phyloP scores from a whole-genome alignment of 2,329 filamentous ascomycete species.

The Neophaeococcomyces mojaviensis region DNA sequence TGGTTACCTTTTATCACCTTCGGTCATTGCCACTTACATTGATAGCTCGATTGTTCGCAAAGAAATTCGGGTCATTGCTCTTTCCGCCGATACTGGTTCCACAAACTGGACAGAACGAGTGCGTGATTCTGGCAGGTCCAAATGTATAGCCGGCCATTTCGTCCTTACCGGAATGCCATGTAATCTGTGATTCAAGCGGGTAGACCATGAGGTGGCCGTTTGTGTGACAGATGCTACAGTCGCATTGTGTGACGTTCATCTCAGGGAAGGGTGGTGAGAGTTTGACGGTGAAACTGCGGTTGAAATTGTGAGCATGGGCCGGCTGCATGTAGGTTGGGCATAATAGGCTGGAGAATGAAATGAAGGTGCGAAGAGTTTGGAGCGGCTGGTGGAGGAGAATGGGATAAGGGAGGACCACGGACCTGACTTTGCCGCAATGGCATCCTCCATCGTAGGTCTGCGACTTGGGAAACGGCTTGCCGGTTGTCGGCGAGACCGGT shows the following conservation, averaged over 20 bases:
- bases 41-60: conserved; percentile 22
- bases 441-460: conserved; percentile 21
- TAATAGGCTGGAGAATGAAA: no score
- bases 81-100: conserved; percentile 25
- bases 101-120: conserved; percentile 28
- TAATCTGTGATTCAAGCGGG: conserved; percentile 20
- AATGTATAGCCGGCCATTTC: conserved; percentile 27
- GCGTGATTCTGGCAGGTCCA: conserved; percentile 22
- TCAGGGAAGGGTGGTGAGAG: conserved; percentile 22
- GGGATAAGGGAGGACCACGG: no score
- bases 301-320: not conserved
- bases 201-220: conserved; percentile 29
- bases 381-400: no score
- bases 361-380: no score
- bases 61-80: conserved; percentile 22
- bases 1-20: not conserved
- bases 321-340: no score
- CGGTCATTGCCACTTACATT: conserved; percentile 23
- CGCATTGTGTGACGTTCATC: conserved; percentile 20
- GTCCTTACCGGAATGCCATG: conserved; percentile 19
- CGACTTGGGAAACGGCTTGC: conserved; percentile 16
- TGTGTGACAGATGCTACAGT: conserved; percentile 25
- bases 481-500: conserved; percentile 16
- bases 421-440: conserved; percentile 21
- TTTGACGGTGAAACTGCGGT: conserved; percentile 20